These are phyloP conservation scores for Scutellaria galericulata DNA, from an alignment of 257 asterid species.

Conservation along the genomic window DNA sequence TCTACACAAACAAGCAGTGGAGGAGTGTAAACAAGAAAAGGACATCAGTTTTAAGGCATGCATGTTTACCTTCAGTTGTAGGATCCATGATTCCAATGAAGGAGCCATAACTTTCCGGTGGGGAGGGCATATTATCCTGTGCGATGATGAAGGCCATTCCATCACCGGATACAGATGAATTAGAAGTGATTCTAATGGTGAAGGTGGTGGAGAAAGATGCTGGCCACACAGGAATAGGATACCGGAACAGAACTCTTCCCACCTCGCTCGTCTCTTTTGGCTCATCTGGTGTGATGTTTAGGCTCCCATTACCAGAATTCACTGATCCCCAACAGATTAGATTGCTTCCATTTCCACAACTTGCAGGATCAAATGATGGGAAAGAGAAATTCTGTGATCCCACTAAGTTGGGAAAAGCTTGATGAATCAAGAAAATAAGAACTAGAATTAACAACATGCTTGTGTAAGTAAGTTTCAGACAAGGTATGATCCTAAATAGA, in stretches of 20 bases:
- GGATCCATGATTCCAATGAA: slow-evolving; percentile 75
- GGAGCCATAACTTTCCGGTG: slow-evolving; percentile 63
- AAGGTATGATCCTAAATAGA: not conserved
- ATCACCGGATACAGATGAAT: slow-evolving; percentile 57
- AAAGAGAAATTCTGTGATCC: slow-evolving; percentile 58
- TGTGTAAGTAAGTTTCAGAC: slow-evolving; percentile 12
- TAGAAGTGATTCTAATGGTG: slow-evolving; percentile 49
- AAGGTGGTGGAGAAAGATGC: slow-evolving; percentile 61
- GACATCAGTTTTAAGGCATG: not conserved
- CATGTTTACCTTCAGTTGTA: slow-evolving; percentile 57
- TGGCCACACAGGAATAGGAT: slow-evolving; percentile 60
- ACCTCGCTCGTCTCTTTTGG: slow-evolving; percentile 39
- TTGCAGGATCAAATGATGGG: slow-evolving; percentile 50
- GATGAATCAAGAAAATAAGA: slow-evolving; percentile 41
- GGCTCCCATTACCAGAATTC: slow-evolving; percentile 46
- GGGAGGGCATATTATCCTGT: slow-evolving; percentile 60
- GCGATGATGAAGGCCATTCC: slow-evolving; percentile 69
- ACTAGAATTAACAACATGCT: slow-evolving; percentile 46
- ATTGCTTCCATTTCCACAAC: slow-evolving; percentile 42
- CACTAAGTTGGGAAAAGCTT: slow-evolving; percentile 31
- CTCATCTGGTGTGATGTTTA: slow-evolving; percentile 49
- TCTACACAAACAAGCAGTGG: not conserved
- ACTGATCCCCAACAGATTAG: slow-evolving; percentile 69
- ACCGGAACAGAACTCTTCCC: slow-evolving; percentile 56
- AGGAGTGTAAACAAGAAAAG: not conserved